Percentiles rank a stretch among this genome's conserved stretches.
phyloP scores from a whole-genome alignment of 2,329 filamentous ascomycete species.

The Shiraia bambusicola region DNA sequence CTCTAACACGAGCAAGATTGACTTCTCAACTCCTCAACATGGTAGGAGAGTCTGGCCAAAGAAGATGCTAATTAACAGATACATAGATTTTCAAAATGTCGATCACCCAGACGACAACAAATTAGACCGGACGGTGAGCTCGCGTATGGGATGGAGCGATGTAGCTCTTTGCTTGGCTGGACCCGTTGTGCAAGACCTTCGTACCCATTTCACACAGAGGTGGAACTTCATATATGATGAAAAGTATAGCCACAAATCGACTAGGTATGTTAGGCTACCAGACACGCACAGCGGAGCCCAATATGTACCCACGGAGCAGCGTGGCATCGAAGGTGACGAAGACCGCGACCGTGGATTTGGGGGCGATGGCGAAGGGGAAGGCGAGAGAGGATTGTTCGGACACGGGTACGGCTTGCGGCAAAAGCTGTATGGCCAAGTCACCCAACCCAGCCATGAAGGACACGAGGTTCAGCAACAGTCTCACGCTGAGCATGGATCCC shows the following conservation, averaged over 20 bases:
- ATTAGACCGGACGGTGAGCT: slow-evolving; percentile 74
- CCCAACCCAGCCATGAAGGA: slow-evolving; percentile 1
- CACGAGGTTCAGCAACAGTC: slow-evolving; percentile 13
- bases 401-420: slow-evolving; percentile 29
- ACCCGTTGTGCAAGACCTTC: slow-evolving; percentile 71
- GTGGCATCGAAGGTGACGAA: slow-evolving; percentile 37
- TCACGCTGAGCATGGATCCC: slow-evolving; percentile 34
- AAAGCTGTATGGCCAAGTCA: slow-evolving; percentile 25
- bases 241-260: slow-evolving; percentile 69
- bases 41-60: not conserved
- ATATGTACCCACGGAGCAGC: slow-evolving; percentile 39
- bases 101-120: slow-evolving; percentile 82
- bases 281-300: slow-evolving; percentile 34
- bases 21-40: not conserved
- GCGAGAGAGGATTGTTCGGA: slow-evolving; percentile 39
- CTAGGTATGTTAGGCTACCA: slow-evolving; percentile 48
- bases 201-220: slow-evolving; percentile 76
- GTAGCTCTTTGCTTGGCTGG: slow-evolving; percentile 76
- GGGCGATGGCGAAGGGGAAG: slow-evolving; percentile 25
- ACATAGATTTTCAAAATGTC: slow-evolving; percentile 70
- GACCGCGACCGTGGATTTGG: slow-evolving; percentile 42
- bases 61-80: slow-evolving; percentile 10
- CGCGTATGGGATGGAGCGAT: slow-evolving; percentile 92
- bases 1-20: not conserved
- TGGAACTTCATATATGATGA: slow-evolving; percentile 90